Conservation (phyloP, 148 eudicot species). For the Chenopodium album region DNA sequence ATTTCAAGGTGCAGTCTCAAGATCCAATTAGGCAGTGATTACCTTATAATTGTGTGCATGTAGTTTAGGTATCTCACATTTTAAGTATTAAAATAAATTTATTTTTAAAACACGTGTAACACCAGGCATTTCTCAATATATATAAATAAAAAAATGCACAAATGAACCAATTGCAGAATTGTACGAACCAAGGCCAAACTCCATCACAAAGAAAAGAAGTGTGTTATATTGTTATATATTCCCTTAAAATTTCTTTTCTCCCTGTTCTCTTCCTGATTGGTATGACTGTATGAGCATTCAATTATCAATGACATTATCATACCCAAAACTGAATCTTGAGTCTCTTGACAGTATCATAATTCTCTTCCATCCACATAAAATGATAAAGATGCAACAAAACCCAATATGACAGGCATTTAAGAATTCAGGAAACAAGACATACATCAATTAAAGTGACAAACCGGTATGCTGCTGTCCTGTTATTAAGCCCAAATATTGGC, state of each 20-base stretch:
- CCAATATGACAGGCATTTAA: neutral
- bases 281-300: neutral
- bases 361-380: neutral
- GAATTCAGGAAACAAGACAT: conserved; percentile 31
- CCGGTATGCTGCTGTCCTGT: conserved; percentile 90
- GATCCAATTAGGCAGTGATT: neutral
- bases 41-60: neutral
- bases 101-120: neutral
- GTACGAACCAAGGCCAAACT: neutral
- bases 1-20: neutral
- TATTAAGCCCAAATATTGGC: conserved; percentile 75
- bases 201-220: neutral
- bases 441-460: conserved; percentile 96
- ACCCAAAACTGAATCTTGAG: neutral
- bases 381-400: no score
- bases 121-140: neutral
- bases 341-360: neutral
- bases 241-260: neutral
- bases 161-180: neutral
- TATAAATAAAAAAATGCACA: neutral
- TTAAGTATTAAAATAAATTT: neutral
- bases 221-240: neutral
- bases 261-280: neutral
- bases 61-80: neutral
- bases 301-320: neutral